Evolutionary conservation across 1,139 yeast species (phyloP).

Genomic region (Taphrina betulina): DNA sequence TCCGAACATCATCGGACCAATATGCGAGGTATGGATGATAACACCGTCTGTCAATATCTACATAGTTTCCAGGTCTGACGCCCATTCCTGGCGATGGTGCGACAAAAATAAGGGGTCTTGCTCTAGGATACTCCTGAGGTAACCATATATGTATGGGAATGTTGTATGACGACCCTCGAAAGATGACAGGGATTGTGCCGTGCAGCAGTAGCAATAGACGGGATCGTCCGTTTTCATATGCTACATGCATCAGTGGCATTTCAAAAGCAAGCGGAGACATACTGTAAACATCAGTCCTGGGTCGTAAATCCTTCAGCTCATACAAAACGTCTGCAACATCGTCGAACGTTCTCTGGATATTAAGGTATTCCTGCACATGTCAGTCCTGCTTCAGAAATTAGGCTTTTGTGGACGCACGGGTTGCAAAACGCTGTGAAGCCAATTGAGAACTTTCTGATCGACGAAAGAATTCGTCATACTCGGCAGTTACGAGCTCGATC

Average conservation of each 20-base stretch:
- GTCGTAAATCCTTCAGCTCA: constrained; percentile 54
- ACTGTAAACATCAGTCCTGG: constrained; percentile 68
- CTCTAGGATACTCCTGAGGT: constrained; percentile 65
- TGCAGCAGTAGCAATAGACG: constrained; percentile 61
- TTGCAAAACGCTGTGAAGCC: constrained; percentile 58
- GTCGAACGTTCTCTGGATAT: constrained; percentile 56
- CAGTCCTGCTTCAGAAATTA: background rate
- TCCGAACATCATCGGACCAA: constrained; percentile 51
- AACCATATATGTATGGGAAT: constrained; percentile 77
- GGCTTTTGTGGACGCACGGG: constrained; percentile 45
- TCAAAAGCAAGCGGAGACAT: constrained; percentile 27
- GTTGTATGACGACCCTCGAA: constrained; percentile 44
- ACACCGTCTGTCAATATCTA: constrained; percentile 72
- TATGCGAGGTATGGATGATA: constrained; percentile 65
- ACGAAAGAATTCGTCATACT: too few relatives aligned
- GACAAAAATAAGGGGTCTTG: constrained; percentile 63
- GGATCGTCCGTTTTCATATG: constrained; percentile 59
- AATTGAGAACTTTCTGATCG: constrained; percentile 44
- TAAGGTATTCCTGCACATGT: constrained; percentile 34
- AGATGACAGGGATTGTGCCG: constrained; percentile 54
- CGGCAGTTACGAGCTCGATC: too few relatives aligned
- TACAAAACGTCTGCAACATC: constrained; percentile 61
- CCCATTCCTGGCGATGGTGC: constrained; percentile 53
- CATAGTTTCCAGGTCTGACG: constrained; percentile 61
- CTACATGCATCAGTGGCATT: constrained; percentile 9